Conservation (phyloP, 805 yeast genomes). For the Starmerella lactis-condensi region DNA sequence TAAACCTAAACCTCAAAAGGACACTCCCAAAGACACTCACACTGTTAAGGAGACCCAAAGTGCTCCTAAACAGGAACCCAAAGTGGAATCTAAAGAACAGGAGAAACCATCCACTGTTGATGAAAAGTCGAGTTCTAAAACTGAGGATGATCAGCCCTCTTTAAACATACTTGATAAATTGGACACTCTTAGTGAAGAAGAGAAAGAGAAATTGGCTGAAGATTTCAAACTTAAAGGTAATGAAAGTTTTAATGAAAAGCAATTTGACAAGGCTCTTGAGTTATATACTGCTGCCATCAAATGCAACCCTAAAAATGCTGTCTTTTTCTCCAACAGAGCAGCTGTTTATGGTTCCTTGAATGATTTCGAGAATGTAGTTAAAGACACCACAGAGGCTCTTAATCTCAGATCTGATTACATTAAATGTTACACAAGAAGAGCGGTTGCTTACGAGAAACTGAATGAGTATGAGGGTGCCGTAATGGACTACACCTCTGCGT, state of each 20-base stretch:
- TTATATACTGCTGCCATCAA: conserved; percentile 63
- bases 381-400: conserved; percentile 74
- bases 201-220: conserved; percentile 37
- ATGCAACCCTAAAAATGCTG: conserved; percentile 56
- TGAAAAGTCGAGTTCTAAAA: too few relatives aligned
- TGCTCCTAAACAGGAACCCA: too few relatives aligned
- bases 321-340: conserved; percentile 85
- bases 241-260: conserved; percentile 47
- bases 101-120: too few relatives aligned
- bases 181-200: conserved; percentile 13
- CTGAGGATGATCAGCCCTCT: too few relatives aligned
- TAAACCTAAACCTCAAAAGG: too few relatives aligned
- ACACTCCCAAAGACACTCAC: too few relatives aligned
- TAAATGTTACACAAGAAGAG: conserved; percentile 85
- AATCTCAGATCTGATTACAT: conserved; percentile 73
- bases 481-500: conserved; percentile 77
- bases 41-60: too few relatives aligned
- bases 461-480: conserved; percentile 68
- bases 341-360: conserved; percentile 80
- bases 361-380: conserved; percentile 66
- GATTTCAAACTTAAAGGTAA: conserved; percentile 84
- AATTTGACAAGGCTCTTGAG: conserved; percentile 56
- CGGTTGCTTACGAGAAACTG: conserved; percentile 70
- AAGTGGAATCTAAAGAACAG: too few relatives aligned
- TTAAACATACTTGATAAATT: conserved; percentile 16